phyloP scores from a whole-genome alignment of 2,329 filamentous ascomycete species.

The Phoma sp. region DNA sequence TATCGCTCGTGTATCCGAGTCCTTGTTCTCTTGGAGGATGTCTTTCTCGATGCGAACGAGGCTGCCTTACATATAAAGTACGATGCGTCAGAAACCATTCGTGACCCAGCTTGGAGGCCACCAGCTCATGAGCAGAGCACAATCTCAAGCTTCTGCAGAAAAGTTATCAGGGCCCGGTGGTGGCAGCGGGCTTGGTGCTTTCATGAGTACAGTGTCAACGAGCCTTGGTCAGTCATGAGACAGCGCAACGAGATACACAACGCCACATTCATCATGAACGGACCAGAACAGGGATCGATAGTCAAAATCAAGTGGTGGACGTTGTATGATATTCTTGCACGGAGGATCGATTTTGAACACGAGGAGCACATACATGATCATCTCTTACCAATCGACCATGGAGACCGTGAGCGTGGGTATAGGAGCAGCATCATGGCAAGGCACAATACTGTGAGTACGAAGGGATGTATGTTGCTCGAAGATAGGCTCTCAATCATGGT shows the following conservation, averaged over 20 bases:
- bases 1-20: slow-evolving; percentile 23
- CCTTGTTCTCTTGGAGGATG: slow-evolving; percentile 22
- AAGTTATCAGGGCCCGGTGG: slow-evolving; percentile 19
- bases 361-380: slow-evolving; percentile 4
- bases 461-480: slow-evolving; percentile 15
- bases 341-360: neutral
- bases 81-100: neutral
- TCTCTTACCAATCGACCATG: neutral
- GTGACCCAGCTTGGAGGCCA: slow-evolving; percentile 7
- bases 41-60: slow-evolving; percentile 16
- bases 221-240: slow-evolving; percentile 19
- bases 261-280: slow-evolving; percentile 24
- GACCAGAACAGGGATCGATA: slow-evolving; percentile 7
- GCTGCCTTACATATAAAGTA: slow-evolving; percentile 6
- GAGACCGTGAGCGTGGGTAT: slow-evolving; percentile 7
- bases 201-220: slow-evolving; percentile 25
- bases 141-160: slow-evolving; percentile 13
- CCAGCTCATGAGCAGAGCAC: neutral
- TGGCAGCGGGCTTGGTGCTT: slow-evolving; percentile 26
- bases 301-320: slow-evolving; percentile 23
- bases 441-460: slow-evolving; percentile 13
- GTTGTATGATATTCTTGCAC: too few species aligned
- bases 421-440: slow-evolving; percentile 21
- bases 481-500: slow-evolving; percentile 24
- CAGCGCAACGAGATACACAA: slow-evolving; percentile 14